Conservation (phyloP, 192 early-diverging fungal species). For the Dissophora ornata region DNA sequence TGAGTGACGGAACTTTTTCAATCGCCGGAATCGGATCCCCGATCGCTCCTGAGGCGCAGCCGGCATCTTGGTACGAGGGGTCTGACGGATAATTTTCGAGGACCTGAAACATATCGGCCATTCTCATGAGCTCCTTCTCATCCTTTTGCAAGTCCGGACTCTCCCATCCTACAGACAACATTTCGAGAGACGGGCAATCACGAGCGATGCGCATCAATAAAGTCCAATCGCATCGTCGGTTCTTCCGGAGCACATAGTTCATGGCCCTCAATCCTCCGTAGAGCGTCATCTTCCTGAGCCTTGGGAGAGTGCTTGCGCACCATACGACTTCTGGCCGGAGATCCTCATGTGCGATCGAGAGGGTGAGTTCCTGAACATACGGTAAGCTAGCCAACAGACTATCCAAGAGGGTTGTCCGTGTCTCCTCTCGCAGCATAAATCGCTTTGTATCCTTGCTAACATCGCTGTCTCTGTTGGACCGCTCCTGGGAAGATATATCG, state of each 20-base stretch:
- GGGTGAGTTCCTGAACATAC: slow-evolving; percentile 11
- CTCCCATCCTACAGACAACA: slow-evolving; percentile 16
- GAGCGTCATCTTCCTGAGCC: slow-evolving; percentile 7
- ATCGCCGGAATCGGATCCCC: background rate
- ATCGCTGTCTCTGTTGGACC: background rate
- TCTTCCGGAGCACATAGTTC: slow-evolving; percentile 11
- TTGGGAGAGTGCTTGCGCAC: slow-evolving; percentile 1
- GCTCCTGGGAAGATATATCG: background rate
- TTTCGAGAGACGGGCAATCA: slow-evolving; percentile 9
- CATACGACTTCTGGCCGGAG: slow-evolving; percentile 15
- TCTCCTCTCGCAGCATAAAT: slow-evolving; percentile 5
- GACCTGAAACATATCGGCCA: background rate
- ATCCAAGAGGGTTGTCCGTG: slow-evolving; percentile 13
- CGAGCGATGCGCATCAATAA: slow-evolving; percentile 1
- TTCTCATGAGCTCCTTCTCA: background rate
- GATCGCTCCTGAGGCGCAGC: too few relatives aligned
- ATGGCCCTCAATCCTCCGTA: slow-evolving; percentile 1
- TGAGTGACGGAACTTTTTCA: slow-evolving; percentile 4
- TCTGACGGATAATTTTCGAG: background rate
- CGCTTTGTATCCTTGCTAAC: background rate
- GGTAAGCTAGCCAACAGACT: slow-evolving; percentile 5
- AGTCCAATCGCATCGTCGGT: slow-evolving; percentile 17
- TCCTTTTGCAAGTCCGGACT: background rate
- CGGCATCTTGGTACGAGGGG: too few relatives aligned
- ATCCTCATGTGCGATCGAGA: slow-evolving; percentile 17